Evolutionary conservation across 805 yeast species (phyloP), one percentile per base, ranked within the genome.

Genomic region (Starmerella vitae): DNA sequence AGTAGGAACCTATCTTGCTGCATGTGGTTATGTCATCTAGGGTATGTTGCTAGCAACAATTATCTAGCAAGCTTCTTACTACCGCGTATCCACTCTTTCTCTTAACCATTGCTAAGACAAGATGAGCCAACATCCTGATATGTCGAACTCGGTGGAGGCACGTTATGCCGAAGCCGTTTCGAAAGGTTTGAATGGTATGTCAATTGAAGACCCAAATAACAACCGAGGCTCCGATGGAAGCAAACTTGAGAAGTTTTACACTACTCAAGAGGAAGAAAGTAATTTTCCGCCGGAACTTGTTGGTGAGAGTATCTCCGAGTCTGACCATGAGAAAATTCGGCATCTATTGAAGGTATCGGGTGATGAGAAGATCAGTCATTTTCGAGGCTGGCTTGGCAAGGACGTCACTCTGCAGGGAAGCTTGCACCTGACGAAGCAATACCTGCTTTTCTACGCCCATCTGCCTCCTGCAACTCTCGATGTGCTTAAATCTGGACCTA

Each of bases 391-490:
- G 94, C 62, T 86, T 27, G 64, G 84, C 41, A 71, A 76, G 43
- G 93, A 82, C 50, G 91, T 86, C 0, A 62, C 88, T 20, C 61
- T 85, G 20, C 95, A 84, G 57, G 97, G 97, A 2, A 86, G 80
- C 50, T 57, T 85, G 14, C 79, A 79, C 49, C 57, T 88, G 20
- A 85, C 96, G 1, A 58, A 64, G 31, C 62, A 67, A 13, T 71
- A 72, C 44, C 54, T 86, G 5, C 60, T 83, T 32, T 88, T 82
- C 54, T 78, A 78, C 60, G 91, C 95, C 0, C 75, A 73, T 48
- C 57, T 88, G 8, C 94, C 96, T 0, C 69, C 70, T 30, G 58
- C 63, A 17, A 67, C 68, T 3, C 24, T 26, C 28, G 60, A 63
- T 3, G 54, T 67, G 3, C 53, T 71, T 15, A 60, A 65, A 45